Percentiles rank a stretch among this genome's conserved stretches.
phyloP scores from a whole-genome alignment of 2,329 filamentous ascomycete genomes.

The Arthrobotrys musiformis region DNA sequence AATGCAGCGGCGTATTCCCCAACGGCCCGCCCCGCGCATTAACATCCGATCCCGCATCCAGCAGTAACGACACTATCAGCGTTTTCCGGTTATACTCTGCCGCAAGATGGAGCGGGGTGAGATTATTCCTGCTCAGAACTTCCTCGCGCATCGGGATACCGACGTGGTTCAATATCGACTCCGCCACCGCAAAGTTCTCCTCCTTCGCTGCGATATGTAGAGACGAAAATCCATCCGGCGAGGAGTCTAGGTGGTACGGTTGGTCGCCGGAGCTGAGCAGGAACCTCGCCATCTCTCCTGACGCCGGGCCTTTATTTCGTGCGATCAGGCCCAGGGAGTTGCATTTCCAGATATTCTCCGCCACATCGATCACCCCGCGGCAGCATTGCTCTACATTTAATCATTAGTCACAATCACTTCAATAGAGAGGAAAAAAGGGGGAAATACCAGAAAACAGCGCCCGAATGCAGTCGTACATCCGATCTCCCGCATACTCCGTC shows the following conservation, averaged over 20 bases:
- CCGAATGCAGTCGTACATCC: constrained; percentile 52
- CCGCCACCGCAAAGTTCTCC: constrained; percentile 49
- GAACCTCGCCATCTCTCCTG: constrained; percentile 52
- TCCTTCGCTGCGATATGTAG: constrained; percentile 42
- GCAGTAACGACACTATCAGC: constrained; percentile 42
- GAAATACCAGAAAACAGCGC: constrained; percentile 42
- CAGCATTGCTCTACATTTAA: constrained; percentile 37
- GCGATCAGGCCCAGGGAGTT: constrained; percentile 49
- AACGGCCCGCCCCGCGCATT: constrained; percentile 44
- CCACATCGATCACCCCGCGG: constrained; percentile 43
- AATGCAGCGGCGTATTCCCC: constrained; percentile 54
- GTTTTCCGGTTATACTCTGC: constrained; percentile 53
- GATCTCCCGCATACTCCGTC: constrained; percentile 48
- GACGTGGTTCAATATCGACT: constrained; percentile 49
- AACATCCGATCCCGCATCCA: constrained; percentile 43
- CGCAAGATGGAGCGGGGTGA: constrained; percentile 46
- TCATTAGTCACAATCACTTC: background rate
- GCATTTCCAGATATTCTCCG: constrained; percentile 43
- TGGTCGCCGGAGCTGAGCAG: constrained; percentile 46
- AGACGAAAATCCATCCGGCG: constrained; percentile 36
- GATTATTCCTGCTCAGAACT: constrained; percentile 37
- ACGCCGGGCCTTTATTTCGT: constrained; percentile 41
- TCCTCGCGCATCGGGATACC: constrained; percentile 45
- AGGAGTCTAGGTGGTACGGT: constrained; percentile 40
- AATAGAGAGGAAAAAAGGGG: background rate